Conservation (phyloP, 2,329 filamentous ascomycete genomes). For the Exophiala alcalophila region DNA sequence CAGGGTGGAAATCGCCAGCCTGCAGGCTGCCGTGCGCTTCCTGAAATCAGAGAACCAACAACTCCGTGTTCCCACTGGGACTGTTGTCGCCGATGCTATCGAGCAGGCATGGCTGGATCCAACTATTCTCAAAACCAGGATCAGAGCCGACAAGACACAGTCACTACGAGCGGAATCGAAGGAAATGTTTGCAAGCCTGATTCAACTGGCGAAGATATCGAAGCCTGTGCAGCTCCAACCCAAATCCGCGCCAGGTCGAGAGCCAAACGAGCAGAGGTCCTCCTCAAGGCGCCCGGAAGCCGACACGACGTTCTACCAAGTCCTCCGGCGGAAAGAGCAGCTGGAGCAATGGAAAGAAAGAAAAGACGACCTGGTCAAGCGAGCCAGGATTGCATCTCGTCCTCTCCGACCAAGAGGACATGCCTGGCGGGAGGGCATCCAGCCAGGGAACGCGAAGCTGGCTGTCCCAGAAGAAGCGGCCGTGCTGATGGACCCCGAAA, state of each 20-base stretch:
- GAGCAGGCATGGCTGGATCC: constrained; percentile 45
- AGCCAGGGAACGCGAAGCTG: too few species aligned
- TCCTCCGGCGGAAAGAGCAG: constrained; percentile 45
- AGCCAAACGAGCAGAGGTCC: constrained; percentile 1
- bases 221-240: constrained; percentile 40
- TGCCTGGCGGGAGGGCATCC: too few species aligned
- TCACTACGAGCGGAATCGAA: constrained; percentile 41
- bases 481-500: too few species aligned
- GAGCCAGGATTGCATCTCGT: constrained; percentile 16
- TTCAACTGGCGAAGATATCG: constrained; percentile 44
- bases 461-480: too few species aligned
- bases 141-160: constrained; percentile 22
- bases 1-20: constrained; percentile 40
- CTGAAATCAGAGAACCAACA: constrained; percentile 46
- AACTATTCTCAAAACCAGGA: constrained; percentile 14
- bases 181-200: constrained; percentile 42
- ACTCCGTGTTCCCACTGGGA: constrained; percentile 23
- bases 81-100: constrained; percentile 26
- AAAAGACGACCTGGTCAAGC: constrained; percentile 21
- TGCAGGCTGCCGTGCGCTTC: constrained; percentile 48
- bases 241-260: not conserved
- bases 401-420: too few species aligned
- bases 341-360: constrained; percentile 43
- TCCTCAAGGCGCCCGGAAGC: constrained; percentile 44
- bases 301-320: constrained; percentile 43